Percentiles rank a stretch among this genome's conserved stretches.
Evolutionary conservation across 169 alveolate species (phyloP).

Genomic region (Besnoitia besnoiti): DNA sequence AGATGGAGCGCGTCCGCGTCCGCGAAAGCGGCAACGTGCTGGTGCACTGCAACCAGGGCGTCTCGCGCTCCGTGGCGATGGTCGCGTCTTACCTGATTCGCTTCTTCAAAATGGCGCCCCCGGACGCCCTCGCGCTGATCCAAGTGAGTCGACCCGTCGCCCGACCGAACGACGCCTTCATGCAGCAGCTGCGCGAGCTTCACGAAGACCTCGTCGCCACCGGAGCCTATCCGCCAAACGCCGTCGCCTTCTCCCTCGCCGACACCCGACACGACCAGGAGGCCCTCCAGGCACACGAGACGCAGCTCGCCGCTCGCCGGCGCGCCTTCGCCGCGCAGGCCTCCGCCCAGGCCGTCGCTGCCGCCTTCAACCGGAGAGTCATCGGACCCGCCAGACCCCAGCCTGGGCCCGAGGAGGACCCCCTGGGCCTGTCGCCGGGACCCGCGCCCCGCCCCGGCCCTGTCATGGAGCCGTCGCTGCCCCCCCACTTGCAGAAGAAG

Average conservation of each 20-base stretch:
- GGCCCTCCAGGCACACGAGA: neutral
- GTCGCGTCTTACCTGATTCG: slow-evolving; percentile 83
- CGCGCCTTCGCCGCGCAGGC: neutral
- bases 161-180: slow-evolving; percentile 84
- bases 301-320: neutral
- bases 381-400: neutral
- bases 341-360: neutral
- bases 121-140: slow-evolving; percentile 78
- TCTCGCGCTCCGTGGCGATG: slow-evolving; percentile 83
- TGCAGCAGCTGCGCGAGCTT: slow-evolving; percentile 68
- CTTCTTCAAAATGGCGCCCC: slow-evolving; percentile 75
- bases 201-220: slow-evolving; percentile 25
- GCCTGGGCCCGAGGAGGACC: neutral
- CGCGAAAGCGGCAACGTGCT: slow-evolving; percentile 78
- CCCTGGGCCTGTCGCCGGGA: too few relatives aligned
- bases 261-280: neutral
- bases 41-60: slow-evolving; percentile 86
- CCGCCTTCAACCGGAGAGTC: neutral
- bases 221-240: neutral
- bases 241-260: slow-evolving; percentile 2
- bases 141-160: slow-evolving; percentile 78
- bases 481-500: neutral
- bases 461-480: too few relatives aligned
- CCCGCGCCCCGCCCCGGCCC: neutral
- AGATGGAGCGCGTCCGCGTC: slow-evolving; percentile 62